phyloP scores from a whole-genome alignment of 495 filamentous ascomycete genomes.

The Daldinia vernicosa region DNA sequence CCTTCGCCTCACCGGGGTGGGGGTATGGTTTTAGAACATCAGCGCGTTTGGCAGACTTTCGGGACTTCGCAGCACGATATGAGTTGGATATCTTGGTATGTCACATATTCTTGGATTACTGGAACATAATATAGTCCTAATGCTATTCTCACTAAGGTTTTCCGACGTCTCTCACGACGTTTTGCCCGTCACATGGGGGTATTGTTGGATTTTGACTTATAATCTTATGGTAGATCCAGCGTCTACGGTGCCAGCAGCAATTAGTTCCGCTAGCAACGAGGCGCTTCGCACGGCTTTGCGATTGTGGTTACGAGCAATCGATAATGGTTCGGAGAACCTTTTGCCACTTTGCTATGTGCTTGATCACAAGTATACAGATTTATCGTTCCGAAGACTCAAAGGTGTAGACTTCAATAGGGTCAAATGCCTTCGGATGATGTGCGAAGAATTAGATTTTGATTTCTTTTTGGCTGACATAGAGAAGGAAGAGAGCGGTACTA shows the following conservation, averaged over 20 bases:
- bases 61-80: conserved; percentile 51
- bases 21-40: too few relatives aligned
- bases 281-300: conserved; percentile 39
- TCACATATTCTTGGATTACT: conserved; percentile 7
- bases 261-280: conserved; percentile 13
- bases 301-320: conserved; percentile 22
- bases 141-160: conserved; percentile 45
- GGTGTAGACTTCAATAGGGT: conserved; percentile 48
- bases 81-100: conserved; percentile 56
- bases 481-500: conserved; percentile 11
- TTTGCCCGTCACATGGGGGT: conserved; percentile 58
- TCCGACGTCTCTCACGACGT: conserved; percentile 65
- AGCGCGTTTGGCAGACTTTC: too few relatives aligned
- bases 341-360: conserved; percentile 51
- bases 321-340: background rate
- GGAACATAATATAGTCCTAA: background rate
- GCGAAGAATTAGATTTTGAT: conserved; percentile 45
- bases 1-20: conserved; percentile 64
- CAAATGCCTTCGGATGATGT: conserved; percentile 45
- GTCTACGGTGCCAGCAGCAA: conserved; percentile 18
- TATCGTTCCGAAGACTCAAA: conserved; percentile 53
- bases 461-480: conserved; percentile 53
- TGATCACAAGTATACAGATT: conserved; percentile 60
- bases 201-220: conserved; percentile 63
- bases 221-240: conserved; percentile 55